Percentiles rank a stretch among this genome's conserved stretches.
phyloP scores from a whole-genome alignment of 352 stramenopile genomes.

The Pythium plurisporium region DNA sequence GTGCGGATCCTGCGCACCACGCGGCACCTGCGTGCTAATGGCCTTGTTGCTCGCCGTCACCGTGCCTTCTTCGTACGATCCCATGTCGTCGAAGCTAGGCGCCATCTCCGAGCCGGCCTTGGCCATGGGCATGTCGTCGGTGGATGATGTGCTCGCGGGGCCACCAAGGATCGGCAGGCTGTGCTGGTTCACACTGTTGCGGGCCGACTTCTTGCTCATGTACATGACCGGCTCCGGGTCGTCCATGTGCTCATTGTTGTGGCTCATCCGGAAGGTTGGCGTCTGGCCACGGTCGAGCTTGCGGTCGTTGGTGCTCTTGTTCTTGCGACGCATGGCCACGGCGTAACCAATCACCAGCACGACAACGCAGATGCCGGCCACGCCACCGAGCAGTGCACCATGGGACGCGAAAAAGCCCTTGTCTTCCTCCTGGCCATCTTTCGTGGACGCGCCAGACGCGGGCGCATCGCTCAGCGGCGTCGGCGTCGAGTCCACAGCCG shows the following conservation, averaged over 20 bases:
- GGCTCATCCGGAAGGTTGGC: conserved; percentile 13
- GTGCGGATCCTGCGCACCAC: not conserved
- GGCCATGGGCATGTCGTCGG: conserved; percentile 14
- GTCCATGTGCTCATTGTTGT: conserved; percentile 15
- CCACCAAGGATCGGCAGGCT: conserved; percentile 20
- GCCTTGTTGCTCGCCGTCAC: conserved; percentile 18
- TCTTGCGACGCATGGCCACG: conserved; percentile 21
- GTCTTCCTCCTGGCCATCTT: conserved; percentile 50
- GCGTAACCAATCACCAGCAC: conserved; percentile 19
- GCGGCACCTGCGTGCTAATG: conserved; percentile 1
- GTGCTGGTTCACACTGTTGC: conserved; percentile 3
- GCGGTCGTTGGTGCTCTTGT: not conserved
- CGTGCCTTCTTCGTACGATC: conserved; percentile 17
- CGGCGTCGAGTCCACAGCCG: not conserved
- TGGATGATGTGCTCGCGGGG: conserved; percentile 13
- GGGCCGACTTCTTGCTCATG: conserved; percentile 17
- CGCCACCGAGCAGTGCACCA: conserved; percentile 9
- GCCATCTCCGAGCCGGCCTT: conserved; percentile 18
- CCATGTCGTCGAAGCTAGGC: conserved; percentile 22
- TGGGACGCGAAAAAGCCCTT: conserved; percentile 24
- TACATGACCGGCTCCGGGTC: conserved; percentile 22
- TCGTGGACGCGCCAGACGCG: not conserved
- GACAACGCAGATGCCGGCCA: conserved; percentile 14
- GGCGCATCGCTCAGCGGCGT: not conserved
- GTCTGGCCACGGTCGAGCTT: conserved; percentile 4